Evolutionary conservation across 2,329 filamentous ascomycete species (phyloP).

Genomic region (Xylariales sp.): DNA sequence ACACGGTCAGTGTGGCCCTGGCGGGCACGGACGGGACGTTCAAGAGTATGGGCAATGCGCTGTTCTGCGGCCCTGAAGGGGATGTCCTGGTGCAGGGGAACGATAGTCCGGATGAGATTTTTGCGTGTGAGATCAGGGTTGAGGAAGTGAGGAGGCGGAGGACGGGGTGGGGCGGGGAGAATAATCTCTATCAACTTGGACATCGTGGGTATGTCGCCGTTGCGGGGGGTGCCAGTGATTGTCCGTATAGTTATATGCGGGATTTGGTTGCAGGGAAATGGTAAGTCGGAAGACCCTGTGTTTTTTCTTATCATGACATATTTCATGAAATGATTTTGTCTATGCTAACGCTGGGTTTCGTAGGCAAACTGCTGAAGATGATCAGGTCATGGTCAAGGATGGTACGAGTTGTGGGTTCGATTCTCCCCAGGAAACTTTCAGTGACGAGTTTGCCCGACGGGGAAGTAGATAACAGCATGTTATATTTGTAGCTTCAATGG

Average conservation of each 20-base stretch:
- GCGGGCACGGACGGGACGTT: slow-evolving; percentile 1
- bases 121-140: background rate
- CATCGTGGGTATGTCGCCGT: background rate
- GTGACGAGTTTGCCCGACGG: too few relatives aligned
- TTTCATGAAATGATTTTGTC: too few relatives aligned
- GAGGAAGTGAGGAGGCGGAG: background rate
- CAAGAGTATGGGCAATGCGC: slow-evolving; percentile 1
- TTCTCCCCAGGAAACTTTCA: too few relatives aligned
- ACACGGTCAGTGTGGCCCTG: background rate
- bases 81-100: slow-evolving; percentile 1
- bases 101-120: background rate
- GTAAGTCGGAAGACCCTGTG: background rate
- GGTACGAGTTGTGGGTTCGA: too few relatives aligned
- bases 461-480: too few relatives aligned
- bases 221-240: background rate
- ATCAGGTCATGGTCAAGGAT: too few relatives aligned
- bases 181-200: slow-evolving; percentile 1
- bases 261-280: background rate
- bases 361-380: too few relatives aligned
- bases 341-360: background rate
- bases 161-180: background rate
- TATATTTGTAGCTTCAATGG: too few relatives aligned
- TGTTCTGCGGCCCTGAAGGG: slow-evolving; percentile 1
- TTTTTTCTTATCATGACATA: background rate
- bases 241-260: slow-evolving; percentile 1